Conservation (phyloP, 768 basidiomycete species). For the Suillus ampliporus region DNA sequence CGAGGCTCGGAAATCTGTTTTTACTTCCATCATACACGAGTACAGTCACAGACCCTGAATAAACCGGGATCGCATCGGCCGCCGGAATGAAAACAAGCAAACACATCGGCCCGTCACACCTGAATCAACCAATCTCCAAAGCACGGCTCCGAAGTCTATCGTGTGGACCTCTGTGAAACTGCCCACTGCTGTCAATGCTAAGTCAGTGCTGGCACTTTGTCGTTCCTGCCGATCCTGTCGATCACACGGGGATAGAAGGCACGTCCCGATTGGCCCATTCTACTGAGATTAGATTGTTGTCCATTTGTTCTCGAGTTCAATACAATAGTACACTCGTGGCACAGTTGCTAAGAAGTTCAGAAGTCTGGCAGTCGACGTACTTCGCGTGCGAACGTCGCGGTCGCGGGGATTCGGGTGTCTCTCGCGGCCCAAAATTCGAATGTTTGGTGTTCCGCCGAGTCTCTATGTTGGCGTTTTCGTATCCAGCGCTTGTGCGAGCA, state of each 20-base stretch:
- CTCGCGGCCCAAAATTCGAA: not conserved
- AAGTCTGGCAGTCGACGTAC: not conserved
- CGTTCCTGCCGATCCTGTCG: slow-evolving; percentile 6
- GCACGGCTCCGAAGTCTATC: not conserved
- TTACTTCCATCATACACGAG: not conserved
- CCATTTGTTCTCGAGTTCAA: not conserved
- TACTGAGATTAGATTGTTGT: no score
- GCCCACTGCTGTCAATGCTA: not conserved
- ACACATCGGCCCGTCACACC: not conserved
- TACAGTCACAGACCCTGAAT: not conserved
- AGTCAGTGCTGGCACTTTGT: slow-evolving; percentile 8
- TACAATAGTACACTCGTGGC: not conserved
- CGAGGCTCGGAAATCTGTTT: not conserved
- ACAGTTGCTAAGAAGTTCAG: not conserved
- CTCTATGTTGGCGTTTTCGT: no score
- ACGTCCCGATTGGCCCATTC: not conserved
- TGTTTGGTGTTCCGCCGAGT: not conserved
- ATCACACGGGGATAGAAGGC: slow-evolving; percentile 2
- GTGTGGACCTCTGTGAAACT: not conserved
- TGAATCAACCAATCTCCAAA: not conserved
- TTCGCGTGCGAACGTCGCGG: not conserved
- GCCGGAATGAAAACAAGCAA: not conserved
- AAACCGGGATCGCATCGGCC: not conserved
- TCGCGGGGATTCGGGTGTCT: not conserved
- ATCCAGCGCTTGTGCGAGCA: no score